Evolutionary conservation across 1,284 basidiomycete species (phyloP).

Genomic region (Singerocomus rubriflavus): DNA sequence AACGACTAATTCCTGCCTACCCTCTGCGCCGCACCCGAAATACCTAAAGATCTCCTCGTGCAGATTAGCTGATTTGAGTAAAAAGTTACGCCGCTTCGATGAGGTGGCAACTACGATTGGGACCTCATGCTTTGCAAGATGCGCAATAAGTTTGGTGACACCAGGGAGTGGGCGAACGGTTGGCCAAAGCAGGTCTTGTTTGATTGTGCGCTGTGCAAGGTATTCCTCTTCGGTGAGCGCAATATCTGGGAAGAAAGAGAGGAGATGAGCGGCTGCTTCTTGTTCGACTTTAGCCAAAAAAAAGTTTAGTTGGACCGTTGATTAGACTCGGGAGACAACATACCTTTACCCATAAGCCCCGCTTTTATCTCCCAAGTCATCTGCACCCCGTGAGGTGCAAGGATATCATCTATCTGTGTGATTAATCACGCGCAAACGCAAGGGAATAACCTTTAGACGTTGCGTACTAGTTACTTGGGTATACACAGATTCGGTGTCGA

Average conservation of each 20-base stretch:
- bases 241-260: constrained; percentile 73
- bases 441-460: not conserved
- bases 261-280: constrained; percentile 59
- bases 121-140: constrained; percentile 61
- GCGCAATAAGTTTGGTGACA: constrained; percentile 57
- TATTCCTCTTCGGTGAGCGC: constrained; percentile 59
- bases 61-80: constrained; percentile 61
- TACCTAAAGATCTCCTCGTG: constrained; percentile 50
- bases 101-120: constrained; percentile 78
- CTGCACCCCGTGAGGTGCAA: constrained; percentile 64
- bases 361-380: constrained; percentile 87
- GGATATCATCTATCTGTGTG: constrained; percentile 48
- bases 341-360: constrained; percentile 80
- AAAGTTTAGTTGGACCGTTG: not conserved
- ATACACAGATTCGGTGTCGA: constrained; percentile 73
- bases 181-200: constrained; percentile 66
- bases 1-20: constrained; percentile 51
- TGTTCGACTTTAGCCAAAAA: constrained; percentile 50
- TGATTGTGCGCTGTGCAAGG: constrained; percentile 48
- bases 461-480: constrained; percentile 70
- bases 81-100: constrained; percentile 60
- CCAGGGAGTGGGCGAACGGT: constrained; percentile 67
- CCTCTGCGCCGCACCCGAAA: constrained; percentile 24
- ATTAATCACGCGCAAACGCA: constrained; percentile 7
- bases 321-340: constrained; percentile 20